Conservation (phyloP, 1,284 basidiomycete genomes). For the Fomitiporia mediterranea region DNA sequence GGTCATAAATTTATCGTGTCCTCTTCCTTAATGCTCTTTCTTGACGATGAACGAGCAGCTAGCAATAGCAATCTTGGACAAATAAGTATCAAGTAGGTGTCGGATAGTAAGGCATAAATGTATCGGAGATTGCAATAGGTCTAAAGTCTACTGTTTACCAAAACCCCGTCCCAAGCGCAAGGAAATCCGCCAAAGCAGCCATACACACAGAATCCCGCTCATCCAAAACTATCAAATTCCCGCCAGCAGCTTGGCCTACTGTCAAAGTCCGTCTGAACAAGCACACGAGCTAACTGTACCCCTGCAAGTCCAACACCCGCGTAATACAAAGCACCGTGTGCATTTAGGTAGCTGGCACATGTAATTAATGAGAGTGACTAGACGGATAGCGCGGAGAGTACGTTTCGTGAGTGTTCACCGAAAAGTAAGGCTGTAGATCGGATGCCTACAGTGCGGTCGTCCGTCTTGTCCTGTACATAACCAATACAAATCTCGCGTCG, state of each 20-base stretch:
- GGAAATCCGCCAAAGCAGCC: constrained; percentile 74
- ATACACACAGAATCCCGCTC: constrained; percentile 89
- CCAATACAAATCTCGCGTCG: not conserved
- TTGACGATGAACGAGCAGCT: too few relatives aligned
- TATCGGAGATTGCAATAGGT: too few relatives aligned
- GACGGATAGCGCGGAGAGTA: constrained; percentile 72
- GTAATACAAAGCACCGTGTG: constrained; percentile 77
- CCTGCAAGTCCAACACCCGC: constrained; percentile 71
- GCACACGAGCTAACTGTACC: constrained; percentile 76
- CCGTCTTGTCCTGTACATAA: constrained; percentile 77
- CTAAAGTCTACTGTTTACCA: too few relatives aligned
- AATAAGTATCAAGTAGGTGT: too few relatives aligned
- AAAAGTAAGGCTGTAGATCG: constrained; percentile 94
- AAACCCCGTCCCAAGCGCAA: constrained; percentile 14
- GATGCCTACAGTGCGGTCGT: constrained; percentile 88
- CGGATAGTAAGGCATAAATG: too few relatives aligned
- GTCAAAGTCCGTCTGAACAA: constrained; percentile 78
- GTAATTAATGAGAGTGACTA: constrained; percentile 74
- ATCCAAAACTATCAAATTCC: constrained; percentile 86
- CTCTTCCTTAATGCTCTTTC: too few relatives aligned
- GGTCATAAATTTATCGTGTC: too few relatives aligned
- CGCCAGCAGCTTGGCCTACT: constrained; percentile 84
- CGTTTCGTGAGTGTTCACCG: constrained; percentile 68
- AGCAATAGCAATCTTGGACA: too few relatives aligned
- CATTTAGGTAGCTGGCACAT: constrained; percentile 76